Percentiles rank a stretch among this genome's conserved stretches.
Evolutionary conservation across 805 yeast genomes (phyloP).

Genomic region (Zygotorulaspora chibaensis): DNA sequence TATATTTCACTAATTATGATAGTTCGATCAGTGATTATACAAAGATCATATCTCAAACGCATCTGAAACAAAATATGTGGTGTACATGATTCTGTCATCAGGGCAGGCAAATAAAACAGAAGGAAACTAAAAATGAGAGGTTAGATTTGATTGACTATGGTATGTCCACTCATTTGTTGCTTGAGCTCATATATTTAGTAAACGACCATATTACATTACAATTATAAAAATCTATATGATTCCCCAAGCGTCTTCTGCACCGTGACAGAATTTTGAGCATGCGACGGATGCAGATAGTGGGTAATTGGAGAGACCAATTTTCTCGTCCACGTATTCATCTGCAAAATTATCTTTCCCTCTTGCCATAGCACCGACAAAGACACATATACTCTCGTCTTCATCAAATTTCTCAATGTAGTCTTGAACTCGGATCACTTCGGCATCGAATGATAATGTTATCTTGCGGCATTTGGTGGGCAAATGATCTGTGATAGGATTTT

Average conservation of each 20-base stretch:
- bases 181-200: not conserved
- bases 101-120: no score
- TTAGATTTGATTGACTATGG: no score
- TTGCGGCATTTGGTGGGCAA: constrained; percentile 94
- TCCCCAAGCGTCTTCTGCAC: constrained; percentile 97
- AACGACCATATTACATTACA: constrained; percentile 8
- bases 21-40: not conserved
- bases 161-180: not conserved
- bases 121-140: no score
- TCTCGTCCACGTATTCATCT: constrained; percentile 94
- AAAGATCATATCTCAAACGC: not conserved
- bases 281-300: constrained; percentile 97
- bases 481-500: constrained; percentile 96
- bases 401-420: constrained; percentile 78
- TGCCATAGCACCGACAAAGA: constrained; percentile 99
- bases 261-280: constrained; percentile 96
- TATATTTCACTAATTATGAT: not conserved
- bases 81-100: no score
- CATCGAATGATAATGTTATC: constrained; percentile 87
- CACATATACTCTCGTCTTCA: constrained; percentile 91
- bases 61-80: not conserved
- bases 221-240: constrained; percentile 40
- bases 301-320: constrained; percentile 90
- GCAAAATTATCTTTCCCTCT: constrained; percentile 97
- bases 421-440: constrained; percentile 81